Evolutionary conservation across 2,329 filamentous ascomycete genomes (phyloP), one percentile per base, ranked within the genome.

Genomic region (Ophiostoma australiae): DNA sequence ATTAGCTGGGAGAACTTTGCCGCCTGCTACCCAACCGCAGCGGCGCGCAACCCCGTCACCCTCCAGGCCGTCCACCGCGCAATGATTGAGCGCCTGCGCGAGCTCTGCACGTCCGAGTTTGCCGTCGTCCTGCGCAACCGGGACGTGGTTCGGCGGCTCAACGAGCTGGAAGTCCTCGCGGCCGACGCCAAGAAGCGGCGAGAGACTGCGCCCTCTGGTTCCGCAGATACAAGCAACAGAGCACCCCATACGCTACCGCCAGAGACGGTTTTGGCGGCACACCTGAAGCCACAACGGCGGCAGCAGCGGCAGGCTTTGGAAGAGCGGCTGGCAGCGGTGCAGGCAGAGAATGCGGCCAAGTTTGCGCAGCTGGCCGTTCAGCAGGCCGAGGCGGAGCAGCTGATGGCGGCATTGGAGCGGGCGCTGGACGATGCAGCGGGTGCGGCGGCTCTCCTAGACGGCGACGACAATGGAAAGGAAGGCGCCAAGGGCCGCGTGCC

Each of bases 21-120:
- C 1, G 81, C 84, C 1, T 90, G 88, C 79, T 90, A 88, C 77
- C 87, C 88, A 63, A 87, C 84, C 27, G 81, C 89, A n/a, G 83
- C 85, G 23, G 76, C 78, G 55, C 79, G 81, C 73, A 83, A 86
- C 27, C 84, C 85, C 33, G 80, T 78, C 8, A 82, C 84, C 52
- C 80, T 90, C 75, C 80, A 80, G 73, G 82, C 83, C 74, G 83
- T 89, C 58, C 87, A 89, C 80, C 78, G 78, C 70, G 84, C 86
- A 76, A 87, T 90, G 84, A 83, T 87, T 13, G 83, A 83, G 17
- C 81, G 85, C 74, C 77, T 90, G 73, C 80, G 81, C 31, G 80
- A 82, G 73, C 83, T 87, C 72, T 88, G 86, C 74, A 80, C 82
- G 77, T 83, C 85, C 73, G 87, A 89, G 77, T 90, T 90, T 76